These are phyloP conservation scores for Fomitopsis palustris DNA, from an alignment of 1,284 basidiomycete species.

Conservation along the genomic window DNA sequence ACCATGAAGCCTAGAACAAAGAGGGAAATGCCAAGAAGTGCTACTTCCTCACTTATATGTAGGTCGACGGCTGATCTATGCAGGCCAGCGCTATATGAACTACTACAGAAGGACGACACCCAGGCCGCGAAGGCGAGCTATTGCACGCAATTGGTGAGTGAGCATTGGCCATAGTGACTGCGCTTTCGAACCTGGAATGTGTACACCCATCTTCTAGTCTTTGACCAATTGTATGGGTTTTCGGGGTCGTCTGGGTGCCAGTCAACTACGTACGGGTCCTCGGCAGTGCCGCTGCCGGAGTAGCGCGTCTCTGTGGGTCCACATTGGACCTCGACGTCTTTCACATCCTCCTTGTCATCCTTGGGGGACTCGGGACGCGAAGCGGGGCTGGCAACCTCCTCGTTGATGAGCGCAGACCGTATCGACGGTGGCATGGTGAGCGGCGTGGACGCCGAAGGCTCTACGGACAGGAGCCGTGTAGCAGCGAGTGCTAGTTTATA, in stretches of 20 bases:
- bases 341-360: background rate
- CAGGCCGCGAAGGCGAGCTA: slow-evolving; percentile 38
- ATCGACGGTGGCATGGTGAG: background rate
- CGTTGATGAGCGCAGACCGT: background rate
- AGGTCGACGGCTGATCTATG: slow-evolving; percentile 44
- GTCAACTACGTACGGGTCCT: slow-evolving; percentile 54
- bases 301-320: slow-evolving; percentile 15
- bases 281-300: slow-evolving; percentile 41
- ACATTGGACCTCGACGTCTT: background rate
- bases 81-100: slow-evolving; percentile 56
- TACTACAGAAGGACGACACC: slow-evolving; percentile 61
- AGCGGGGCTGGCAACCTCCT: background rate
- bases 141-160: slow-evolving; percentile 34
- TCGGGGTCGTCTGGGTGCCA: slow-evolving; percentile 55
- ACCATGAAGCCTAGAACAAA: slow-evolving; percentile 49
- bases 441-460: background rate
- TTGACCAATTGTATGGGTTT: slow-evolving; percentile 64
- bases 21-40: slow-evolving; percentile 58
- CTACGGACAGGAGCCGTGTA: background rate
- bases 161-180: background rate
- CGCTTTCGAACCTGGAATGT: slow-evolving; percentile 43
- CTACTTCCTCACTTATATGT: slow-evolving; percentile 47
- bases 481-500: background rate
- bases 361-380: background rate
- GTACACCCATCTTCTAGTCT: slow-evolving; percentile 46